Conservation (phyloP, 768 basidiomycete genomes). For the Trametes elegans region DNA sequence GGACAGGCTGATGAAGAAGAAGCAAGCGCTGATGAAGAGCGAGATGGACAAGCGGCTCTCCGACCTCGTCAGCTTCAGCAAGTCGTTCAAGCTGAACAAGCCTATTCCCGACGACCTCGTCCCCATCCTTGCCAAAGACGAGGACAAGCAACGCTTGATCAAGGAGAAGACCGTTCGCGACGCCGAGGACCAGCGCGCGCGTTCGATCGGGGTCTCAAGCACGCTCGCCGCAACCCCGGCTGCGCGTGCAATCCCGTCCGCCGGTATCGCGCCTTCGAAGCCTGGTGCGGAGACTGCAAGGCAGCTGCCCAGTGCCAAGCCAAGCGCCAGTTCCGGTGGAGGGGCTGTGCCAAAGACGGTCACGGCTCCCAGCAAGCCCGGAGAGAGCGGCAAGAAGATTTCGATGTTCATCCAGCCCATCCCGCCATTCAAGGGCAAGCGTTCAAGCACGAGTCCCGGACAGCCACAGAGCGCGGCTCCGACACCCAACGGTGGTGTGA, state of each 20-base stretch:
- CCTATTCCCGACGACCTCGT: conserved; percentile 95
- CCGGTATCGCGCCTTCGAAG: conserved; percentile 25
- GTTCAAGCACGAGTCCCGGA: conserved; percentile 35
- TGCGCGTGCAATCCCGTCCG: conserved; percentile 27
- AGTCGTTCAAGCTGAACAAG: conserved; percentile 95
- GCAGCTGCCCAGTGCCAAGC: conserved; percentile 13
- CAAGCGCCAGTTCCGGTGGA: conserved; percentile 12
- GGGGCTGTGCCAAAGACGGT: conserved; percentile 15
- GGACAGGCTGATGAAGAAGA: conserved; percentile 86
- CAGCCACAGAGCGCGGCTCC: conserved; percentile 28
- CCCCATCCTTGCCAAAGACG: conserved; percentile 89
- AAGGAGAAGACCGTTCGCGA: conserved; percentile 73
- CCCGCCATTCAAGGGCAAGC: conserved; percentile 82
- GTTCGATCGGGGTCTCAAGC: conserved; percentile 50
- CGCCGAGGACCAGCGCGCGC: conserved; percentile 62
- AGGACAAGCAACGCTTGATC: conserved; percentile 84
- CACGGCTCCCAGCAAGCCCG: conserved; percentile 21
- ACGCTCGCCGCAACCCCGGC: conserved; percentile 44
- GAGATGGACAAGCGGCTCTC: conserved; percentile 95
- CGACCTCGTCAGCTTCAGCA: conserved; percentile 89
- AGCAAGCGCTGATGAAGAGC: conserved; percentile 82
- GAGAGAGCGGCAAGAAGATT: conserved; percentile 32
- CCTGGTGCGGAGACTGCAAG: conserved; percentile 17
- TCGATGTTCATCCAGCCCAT: conserved; percentile 86
- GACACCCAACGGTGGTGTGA: conserved; percentile 24